phyloP scores from a whole-genome alignment of 768 basidiomycete genomes.

The Asterophora parasitica region DNA sequence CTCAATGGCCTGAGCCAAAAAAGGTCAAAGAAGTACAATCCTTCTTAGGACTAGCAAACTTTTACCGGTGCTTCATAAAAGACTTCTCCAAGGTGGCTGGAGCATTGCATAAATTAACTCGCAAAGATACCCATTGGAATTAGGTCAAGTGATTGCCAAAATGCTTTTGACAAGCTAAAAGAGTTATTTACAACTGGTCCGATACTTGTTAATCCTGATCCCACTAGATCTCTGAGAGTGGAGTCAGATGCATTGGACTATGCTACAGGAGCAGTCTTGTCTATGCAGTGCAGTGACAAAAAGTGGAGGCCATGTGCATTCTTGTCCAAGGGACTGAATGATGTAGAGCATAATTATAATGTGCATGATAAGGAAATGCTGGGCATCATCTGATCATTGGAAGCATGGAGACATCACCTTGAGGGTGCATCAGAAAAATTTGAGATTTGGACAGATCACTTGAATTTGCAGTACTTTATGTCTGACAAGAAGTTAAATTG shows the following conservation, averaged over 20 bases:
- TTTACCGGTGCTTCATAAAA: conserved; percentile 32
- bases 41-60: conserved; percentile 36
- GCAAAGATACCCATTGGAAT: neutral
- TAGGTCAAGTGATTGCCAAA: conserved; percentile 10
- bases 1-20: too few species aligned
- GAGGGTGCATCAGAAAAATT: conserved; percentile 5
- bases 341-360: conserved; percentile 36
- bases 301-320: conserved; percentile 30
- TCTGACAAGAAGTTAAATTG: conserved; percentile 14
- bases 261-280: conserved; percentile 14
- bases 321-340: conserved; percentile 12
- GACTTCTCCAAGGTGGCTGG: conserved; percentile 23
- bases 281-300: conserved; percentile 15
- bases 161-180: conserved; percentile 28
- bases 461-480: conserved; percentile 3
- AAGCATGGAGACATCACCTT: conserved; percentile 16
- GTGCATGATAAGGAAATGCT: conserved; percentile 40
- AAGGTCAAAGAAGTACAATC: too few species aligned
- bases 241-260: conserved; percentile 12
- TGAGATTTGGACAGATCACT: conserved; percentile 2
- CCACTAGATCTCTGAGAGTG: conserved; percentile 1
- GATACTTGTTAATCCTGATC: conserved; percentile 15
- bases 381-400: conserved; percentile 31
- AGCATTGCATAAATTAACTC: neutral
- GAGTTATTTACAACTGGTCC: conserved; percentile 19